These are phyloP conservation scores for Ophiobolus disseminans DNA, from an alignment of 2,329 filamentous ascomycete genomes.

Conservation along the genomic window DNA sequence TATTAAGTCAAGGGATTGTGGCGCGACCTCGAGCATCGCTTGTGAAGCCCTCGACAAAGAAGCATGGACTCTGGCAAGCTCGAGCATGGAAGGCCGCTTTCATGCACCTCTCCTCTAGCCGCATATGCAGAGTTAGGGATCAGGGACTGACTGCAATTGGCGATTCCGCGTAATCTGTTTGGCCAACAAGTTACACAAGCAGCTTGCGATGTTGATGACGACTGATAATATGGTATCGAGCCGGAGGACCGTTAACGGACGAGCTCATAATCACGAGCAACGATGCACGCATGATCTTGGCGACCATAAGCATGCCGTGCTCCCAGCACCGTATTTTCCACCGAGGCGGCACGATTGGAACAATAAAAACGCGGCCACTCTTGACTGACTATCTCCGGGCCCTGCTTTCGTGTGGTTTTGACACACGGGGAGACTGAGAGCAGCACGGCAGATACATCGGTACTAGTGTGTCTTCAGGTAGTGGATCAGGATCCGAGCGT, in stretches of 20 bases:
- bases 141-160: conserved; percentile 29
- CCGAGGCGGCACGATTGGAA: too few relatives aligned
- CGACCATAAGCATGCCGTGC: conserved; percentile 14
- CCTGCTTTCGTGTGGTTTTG: background rate
- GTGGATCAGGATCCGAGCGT: background rate
- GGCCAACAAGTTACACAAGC: conserved; percentile 24
- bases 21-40: conserved; percentile 25
- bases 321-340: too few relatives aligned
- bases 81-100: conserved; percentile 37
- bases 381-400: background rate
- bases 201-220: conserved; percentile 20
- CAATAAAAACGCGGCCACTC: too few relatives aligned
- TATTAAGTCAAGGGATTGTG: too few relatives aligned
- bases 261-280: conserved; percentile 4
- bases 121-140: conserved; percentile 47
- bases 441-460: background rate
- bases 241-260: background rate
- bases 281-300: conserved; percentile 16
- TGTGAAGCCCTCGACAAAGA: conserved; percentile 5
- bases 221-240: background rate
- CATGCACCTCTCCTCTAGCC: conserved; percentile 46
- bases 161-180: conserved; percentile 25
- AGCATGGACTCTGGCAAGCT: conserved; percentile 29
- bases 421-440: background rate
- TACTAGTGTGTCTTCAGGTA: too few relatives aligned